Evolutionary conservation across 2,329 filamentous ascomycete species (phyloP).

Genomic region (Exophiala sideris): DNA sequence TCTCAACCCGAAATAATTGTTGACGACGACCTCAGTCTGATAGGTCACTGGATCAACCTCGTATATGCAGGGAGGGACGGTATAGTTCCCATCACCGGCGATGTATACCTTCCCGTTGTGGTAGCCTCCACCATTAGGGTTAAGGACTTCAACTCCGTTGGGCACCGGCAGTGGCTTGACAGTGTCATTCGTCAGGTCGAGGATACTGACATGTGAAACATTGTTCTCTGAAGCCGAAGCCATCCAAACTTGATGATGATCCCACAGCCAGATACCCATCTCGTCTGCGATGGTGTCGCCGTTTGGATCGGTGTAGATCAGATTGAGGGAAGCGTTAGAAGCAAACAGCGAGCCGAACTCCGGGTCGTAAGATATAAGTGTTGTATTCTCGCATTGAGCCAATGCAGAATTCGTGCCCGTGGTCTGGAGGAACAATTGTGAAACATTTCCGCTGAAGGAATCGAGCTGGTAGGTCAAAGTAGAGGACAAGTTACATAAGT

Average conservation of each 20-base stretch:
- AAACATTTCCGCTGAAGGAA: too few relatives aligned
- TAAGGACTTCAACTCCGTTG: not conserved
- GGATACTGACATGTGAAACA: not conserved
- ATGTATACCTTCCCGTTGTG: slow-evolving; percentile 3
- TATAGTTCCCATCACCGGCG: not conserved
- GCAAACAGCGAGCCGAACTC: too few relatives aligned
- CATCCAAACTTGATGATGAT: not conserved
- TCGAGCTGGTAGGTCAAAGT: too few relatives aligned
- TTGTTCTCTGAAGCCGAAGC: not conserved
- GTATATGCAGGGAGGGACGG: not conserved
- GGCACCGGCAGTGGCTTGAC: not conserved
- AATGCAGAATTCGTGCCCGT: too few relatives aligned
- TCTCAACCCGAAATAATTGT: slow-evolving; percentile 5
- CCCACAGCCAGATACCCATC: not conserved
- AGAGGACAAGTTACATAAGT: too few relatives aligned
- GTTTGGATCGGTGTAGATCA: too few relatives aligned
- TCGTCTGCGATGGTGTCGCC: not conserved
- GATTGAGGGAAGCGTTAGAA: too few relatives aligned
- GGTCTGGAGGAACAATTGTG: too few relatives aligned
- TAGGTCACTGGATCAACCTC: not conserved
- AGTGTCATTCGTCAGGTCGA: not conserved
- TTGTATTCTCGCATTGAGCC: too few relatives aligned
- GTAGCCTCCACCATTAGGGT: slow-evolving; percentile 1
- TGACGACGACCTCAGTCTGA: not conserved
- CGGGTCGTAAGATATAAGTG: too few relatives aligned